These are phyloP conservation scores for Lophiotrema nucula DNA, from an alignment of 495 filamentous ascomycete genomes.

Conservation along the genomic window DNA sequence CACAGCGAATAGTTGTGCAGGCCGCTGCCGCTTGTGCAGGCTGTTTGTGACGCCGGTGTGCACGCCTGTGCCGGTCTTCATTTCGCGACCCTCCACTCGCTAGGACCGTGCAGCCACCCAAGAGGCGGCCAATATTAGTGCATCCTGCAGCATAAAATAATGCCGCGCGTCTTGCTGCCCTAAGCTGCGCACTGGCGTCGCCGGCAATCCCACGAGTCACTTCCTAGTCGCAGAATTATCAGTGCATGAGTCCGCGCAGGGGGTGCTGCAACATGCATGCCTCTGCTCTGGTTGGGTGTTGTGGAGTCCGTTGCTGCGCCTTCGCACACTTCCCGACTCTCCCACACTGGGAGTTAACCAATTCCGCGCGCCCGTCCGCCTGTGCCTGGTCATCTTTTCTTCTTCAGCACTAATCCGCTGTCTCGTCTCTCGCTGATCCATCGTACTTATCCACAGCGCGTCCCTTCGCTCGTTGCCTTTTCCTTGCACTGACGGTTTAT, in stretches of 20 bases:
- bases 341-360: slow-evolving; percentile 34
- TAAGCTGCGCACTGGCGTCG: slow-evolving; percentile 16
- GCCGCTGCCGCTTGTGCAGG: neutral
- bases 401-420: slow-evolving; percentile 36
- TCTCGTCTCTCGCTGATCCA: slow-evolving; percentile 39
- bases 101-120: slow-evolving; percentile 16
- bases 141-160: slow-evolving; percentile 35
- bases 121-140: slow-evolving; percentile 39
- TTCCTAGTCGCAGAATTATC: slow-evolving; percentile 34
- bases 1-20: slow-evolving; percentile 1
- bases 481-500: slow-evolving; percentile 34
- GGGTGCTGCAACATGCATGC: slow-evolving; percentile 30
- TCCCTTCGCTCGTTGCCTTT: slow-evolving; percentile 38
- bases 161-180: slow-evolving; percentile 37
- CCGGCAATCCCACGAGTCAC: slow-evolving; percentile 33
- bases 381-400: slow-evolving; percentile 38
- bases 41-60: slow-evolving; percentile 20
- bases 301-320: slow-evolving; percentile 34
- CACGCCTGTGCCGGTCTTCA: slow-evolving; percentile 23
- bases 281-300: slow-evolving; percentile 27
- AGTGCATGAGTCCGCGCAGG: slow-evolving; percentile 34
- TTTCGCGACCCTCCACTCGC: slow-evolving; percentile 27
- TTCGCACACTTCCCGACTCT: slow-evolving; percentile 32
- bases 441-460: slow-evolving; percentile 36
- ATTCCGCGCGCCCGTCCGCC: slow-evolving; percentile 32